Evolutionary conservation across 2,329 filamentous ascomycete genomes (phyloP), one percentile per base, ranked within the genome.

Genomic region (Diaporthe humulicola): DNA sequence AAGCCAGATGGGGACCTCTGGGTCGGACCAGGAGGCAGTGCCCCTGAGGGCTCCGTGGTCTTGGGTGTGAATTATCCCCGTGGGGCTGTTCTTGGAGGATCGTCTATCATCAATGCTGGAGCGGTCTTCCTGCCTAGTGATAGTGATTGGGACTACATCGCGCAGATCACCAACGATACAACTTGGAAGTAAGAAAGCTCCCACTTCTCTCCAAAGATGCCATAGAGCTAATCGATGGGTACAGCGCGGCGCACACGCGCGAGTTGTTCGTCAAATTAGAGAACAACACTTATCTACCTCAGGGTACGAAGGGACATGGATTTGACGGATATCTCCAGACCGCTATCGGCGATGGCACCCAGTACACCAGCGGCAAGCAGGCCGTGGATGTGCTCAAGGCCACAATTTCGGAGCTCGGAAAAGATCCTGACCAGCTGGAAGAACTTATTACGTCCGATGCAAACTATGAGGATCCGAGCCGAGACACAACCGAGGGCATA

Each of bases 11-110:
- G 81, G 17, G 58, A 75, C 42, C 79, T 79, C 70, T 83, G 81
- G 77, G 79, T 81, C 25, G 81, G 81, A 14, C 73, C 61, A 12
- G 61, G 76, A 36, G 77, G 66, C 54, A 78, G 78, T 14, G 79
- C 81, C 15, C 81, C 81, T 1, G 76, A 78, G 1, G 80, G 79
- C 15, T 80, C 81, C 2, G 76, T 76, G 58, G 77, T 80, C 22
- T 77, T 82, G 67, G 81, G 81, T 45, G 79, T 82, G 25, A 79
- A 81, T 61, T 83, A 83, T 75, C 81, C 81, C 12, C 77, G 81
- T 4, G 81, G 81, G 33, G 80, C 80, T 15, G 81, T 80, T 5
- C 79, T 83, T n/a, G 81, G 81, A 12, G 81, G 81, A 10, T 82
- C 78, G 12, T 79, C 78, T 30, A 80, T 81, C 77, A 80, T 80